Evolutionary conservation across 805 yeast species (phyloP).

Genomic region (Zygosaccharomyces kombuchaensis): DNA sequence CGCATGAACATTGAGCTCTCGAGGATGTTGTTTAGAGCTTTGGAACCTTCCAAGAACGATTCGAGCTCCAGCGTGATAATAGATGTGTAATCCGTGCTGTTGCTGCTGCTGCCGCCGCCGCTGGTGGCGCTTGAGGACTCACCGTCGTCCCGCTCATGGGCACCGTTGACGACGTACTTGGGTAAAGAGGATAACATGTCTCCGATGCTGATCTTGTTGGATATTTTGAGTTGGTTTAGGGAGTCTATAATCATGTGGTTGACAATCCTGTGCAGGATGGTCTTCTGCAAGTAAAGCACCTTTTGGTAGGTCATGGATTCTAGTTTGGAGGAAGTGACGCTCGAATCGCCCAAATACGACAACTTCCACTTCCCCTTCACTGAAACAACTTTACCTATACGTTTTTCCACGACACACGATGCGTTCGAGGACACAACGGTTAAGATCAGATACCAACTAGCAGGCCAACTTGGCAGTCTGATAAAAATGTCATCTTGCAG

Average conservation of each 20-base stretch:
- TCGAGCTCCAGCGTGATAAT: constrained; percentile 29
- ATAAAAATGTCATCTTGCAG: constrained; percentile 31
- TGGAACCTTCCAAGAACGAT: constrained; percentile 32
- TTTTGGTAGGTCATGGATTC: constrained; percentile 35
- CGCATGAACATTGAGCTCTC: constrained; percentile 33
- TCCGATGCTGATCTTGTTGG: constrained; percentile 26
- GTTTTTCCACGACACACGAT: constrained; percentile 32
- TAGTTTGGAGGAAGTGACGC: constrained; percentile 25
- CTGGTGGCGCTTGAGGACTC: neutral
- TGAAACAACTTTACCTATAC: constrained; percentile 34
- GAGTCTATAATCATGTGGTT: constrained; percentile 37
- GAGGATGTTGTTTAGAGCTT: constrained; percentile 26
- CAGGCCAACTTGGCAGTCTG: constrained; percentile 35
- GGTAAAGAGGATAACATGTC: constrained; percentile 23
- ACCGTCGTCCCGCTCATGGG: neutral
- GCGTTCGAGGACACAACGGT: constrained; percentile 33
- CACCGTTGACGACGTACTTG: constrained; percentile 17
- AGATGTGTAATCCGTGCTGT: constrained; percentile 18
- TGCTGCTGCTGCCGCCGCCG: neutral
- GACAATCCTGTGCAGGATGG: constrained; percentile 32
- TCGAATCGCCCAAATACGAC: constrained; percentile 28
- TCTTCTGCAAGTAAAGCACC: constrained; percentile 28
- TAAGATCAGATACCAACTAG: constrained; percentile 35
- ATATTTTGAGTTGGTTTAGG: constrained; percentile 31
- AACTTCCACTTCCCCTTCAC: constrained; percentile 33